Evolutionary conservation across 192 early-diverging fungal genomes (phyloP).

Genomic region (Helicostylum pulchrum): DNA sequence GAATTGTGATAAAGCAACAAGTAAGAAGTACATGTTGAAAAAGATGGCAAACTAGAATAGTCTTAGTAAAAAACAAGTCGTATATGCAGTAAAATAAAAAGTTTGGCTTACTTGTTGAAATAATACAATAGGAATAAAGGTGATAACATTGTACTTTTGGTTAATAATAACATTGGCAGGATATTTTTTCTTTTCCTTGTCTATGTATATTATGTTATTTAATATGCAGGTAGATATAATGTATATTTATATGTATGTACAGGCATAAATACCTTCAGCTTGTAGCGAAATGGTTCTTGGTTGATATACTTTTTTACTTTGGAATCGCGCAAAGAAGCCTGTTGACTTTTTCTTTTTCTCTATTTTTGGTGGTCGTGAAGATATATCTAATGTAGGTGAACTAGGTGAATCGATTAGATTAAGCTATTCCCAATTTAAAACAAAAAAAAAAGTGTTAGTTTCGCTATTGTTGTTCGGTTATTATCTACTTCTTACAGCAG

Average conservation of each 20-base stretch:
- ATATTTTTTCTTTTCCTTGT: conserved; percentile 56
- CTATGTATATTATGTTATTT: conserved; percentile 19
- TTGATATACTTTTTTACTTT: neutral
- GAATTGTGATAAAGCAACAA: conserved; percentile 92
- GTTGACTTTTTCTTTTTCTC: conserved; percentile 2
- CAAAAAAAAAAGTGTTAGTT: neutral
- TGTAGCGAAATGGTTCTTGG: conserved; percentile 10
- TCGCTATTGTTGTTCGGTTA: neutral
- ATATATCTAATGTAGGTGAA: neutral
- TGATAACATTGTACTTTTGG: conserved; percentile 82
- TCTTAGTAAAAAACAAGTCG: neutral
- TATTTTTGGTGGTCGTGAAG: neutral
- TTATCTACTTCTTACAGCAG: conserved; percentile 11
- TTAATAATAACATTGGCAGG: conserved; percentile 84
- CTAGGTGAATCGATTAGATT: neutral
- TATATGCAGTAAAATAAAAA: neutral
- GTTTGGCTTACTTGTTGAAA: conserved; percentile 64
- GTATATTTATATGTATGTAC: neutral
- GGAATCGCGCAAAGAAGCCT: neutral
- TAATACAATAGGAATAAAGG: conserved; percentile 76
- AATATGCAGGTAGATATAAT: neutral
- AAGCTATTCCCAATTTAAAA: neutral
- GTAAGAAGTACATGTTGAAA: conserved; percentile 93
- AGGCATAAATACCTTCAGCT: conserved; percentile 1
- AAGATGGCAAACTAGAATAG: conserved; percentile 83